Percentiles rank a stretch among this genome's conserved stretches.
phyloP scores from a whole-genome alignment of 768 basidiomycete genomes.

The Boletus rex-veris region DNA sequence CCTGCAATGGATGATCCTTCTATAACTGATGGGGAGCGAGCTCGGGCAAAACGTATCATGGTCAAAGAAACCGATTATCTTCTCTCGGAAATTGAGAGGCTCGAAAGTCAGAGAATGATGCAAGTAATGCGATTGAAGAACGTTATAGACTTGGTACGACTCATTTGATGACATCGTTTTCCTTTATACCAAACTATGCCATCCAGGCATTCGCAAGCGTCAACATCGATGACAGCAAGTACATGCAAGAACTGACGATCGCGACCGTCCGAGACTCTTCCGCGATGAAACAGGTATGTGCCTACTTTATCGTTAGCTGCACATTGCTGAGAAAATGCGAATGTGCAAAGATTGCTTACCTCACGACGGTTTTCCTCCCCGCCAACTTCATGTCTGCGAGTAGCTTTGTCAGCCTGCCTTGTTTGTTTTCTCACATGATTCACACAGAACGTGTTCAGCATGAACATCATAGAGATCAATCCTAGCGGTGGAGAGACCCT shows the following conservation, averaged over 20 bases:
- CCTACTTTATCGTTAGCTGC: constrained; percentile 24
- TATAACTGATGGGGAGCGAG: constrained; percentile 12
- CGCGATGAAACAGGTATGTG: constrained; percentile 34
- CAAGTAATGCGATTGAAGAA: constrained; percentile 31
- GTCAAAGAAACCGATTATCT: constrained; percentile 46
- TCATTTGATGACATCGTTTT: neutral
- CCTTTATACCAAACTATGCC: neutral
- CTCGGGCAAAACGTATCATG: constrained; percentile 35
- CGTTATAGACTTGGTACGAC: constrained; percentile 32
- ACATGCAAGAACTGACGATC: constrained; percentile 49
- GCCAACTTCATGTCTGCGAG: constrained; percentile 42
- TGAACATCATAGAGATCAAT: constrained; percentile 51
- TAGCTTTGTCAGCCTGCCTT: neutral
- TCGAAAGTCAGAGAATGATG: constrained; percentile 36
- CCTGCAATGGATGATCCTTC: constrained; percentile 39
- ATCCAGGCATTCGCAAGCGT: constrained; percentile 56
- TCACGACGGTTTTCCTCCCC: constrained; percentile 62
- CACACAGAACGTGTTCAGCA: constrained; percentile 48
- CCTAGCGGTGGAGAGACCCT: constrained; percentile 27
- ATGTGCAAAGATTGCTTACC: constrained; percentile 36
- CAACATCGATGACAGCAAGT: constrained; percentile 52
- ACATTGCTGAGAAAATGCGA: neutral
- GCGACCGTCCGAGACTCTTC: constrained; percentile 42
- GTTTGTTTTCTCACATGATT: neutral
- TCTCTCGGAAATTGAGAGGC: constrained; percentile 45